Evolutionary conservation across 495 filamentous ascomycete genomes (phyloP).

Genomic region (Friedmanniomyces simplex): DNA sequence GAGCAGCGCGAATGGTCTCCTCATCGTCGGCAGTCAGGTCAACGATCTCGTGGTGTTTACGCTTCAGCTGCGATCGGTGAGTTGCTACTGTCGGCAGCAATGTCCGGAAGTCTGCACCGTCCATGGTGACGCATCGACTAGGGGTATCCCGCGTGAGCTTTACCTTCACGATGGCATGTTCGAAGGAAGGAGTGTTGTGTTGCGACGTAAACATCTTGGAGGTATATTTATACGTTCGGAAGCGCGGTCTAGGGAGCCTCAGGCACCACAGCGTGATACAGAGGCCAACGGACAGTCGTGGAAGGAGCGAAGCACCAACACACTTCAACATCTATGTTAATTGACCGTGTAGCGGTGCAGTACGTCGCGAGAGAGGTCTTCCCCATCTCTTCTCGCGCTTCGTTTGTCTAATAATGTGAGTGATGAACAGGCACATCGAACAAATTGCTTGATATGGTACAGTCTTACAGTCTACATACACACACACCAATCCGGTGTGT

Average conservation of each 20-base stretch:
- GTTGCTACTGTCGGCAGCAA: background rate
- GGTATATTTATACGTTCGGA: too few species aligned
- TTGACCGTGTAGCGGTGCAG: too few species aligned
- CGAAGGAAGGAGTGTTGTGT: background rate
- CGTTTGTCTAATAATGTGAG: too few species aligned
- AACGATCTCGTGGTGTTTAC: slow-evolving; percentile 8
- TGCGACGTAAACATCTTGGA: too few species aligned
- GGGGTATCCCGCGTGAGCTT: background rate
- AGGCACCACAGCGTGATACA: too few species aligned
- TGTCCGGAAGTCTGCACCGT: background rate
- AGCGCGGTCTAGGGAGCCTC: too few species aligned
- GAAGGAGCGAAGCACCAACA: too few species aligned
- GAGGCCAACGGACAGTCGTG: too few species aligned
- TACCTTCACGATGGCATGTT: background rate
- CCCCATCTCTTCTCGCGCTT: too few species aligned
- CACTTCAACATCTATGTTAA: too few species aligned
- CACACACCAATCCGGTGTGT: background rate
- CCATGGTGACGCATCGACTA: background rate
- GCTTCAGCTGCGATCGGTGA: slow-evolving; percentile 2
- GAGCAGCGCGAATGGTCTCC: background rate
- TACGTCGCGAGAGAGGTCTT: too few species aligned
- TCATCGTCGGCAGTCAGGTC: slow-evolving; percentile 7
- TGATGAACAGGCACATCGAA: too few species aligned
- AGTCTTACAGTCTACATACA: background rate
- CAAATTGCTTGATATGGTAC: background rate